Evolutionary conservation across 2,329 filamentous ascomycete species (phyloP), one percentile per base, ranked within the genome.

Genomic region (Colletotrichum sp.): DNA sequence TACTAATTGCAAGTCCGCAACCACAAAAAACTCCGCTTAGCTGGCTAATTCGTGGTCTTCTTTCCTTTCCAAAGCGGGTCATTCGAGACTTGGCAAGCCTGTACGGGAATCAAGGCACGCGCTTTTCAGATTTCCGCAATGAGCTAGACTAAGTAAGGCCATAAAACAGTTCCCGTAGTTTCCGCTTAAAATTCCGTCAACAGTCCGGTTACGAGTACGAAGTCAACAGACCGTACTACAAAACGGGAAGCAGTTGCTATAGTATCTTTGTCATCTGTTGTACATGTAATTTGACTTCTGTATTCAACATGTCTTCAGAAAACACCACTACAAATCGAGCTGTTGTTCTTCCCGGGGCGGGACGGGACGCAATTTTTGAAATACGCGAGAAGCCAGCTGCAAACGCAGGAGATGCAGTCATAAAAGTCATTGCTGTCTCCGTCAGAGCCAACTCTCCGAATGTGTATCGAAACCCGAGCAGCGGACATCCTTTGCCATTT

Each of bases 401-500:
- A 39, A 57, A 36, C n/a, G 8, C 55, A n/a, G 67, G 67, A 12
- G 60, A 26, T 16, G 67, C n/a, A 13, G 34, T 69, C 6, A 32
- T 69, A n/a, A 34, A 24, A 18, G 67, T 69, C 28, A 24, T 69
- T 6, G 55, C 67, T 18, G 67, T 34, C 9, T 69, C 67, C 4
- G 52, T 69, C 24, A 39, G 67, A 49, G 55, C 55, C 16, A 69
- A 69, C 24, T 69, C 52, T 15, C 52, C 67, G 10, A 15, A 32
- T 9, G 55, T 69, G n/a, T 69, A 69, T 62, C 34, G 24, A 13
- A 49, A 69, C 34, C 55, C 67, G 15, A 24, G 60, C 16, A 69
- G 67, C 24, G 67, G 67, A 7, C 55, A 69, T 21, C 32, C 52
- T 15, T 10, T 83, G 75, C 81, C 84, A 12, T 79, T 80, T 9